Evolutionary conservation across 2,329 filamentous ascomycete species (phyloP), one percentile per base, ranked within the genome.

Genomic region (Fusarium verticillioides): DNA sequence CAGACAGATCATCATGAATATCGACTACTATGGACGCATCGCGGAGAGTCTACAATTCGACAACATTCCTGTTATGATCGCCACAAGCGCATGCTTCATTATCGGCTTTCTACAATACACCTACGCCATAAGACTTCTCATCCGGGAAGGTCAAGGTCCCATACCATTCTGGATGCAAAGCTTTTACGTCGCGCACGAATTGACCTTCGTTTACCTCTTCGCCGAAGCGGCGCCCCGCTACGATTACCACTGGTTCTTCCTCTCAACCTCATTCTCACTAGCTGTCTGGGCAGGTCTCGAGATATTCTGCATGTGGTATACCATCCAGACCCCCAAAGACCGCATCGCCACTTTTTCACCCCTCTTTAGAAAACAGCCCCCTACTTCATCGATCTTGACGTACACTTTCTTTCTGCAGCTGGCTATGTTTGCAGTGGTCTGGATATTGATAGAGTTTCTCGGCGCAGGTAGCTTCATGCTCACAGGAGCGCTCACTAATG

Each of bases 121-220:
- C 2, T 69, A 73, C 16, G 39, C 68, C 4, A 60, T 72, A 36
- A 32, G 47, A 26, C 46, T 69, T 0, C 34, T 46, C 6, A 21
- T 72, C 2, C 60, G 49, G 1, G 70, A 73, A 23, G 60, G 60
- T 1, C 60, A 43, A 16, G 64, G 64, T 2, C 69, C 64, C 1
- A 72, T 73, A 10, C 60, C 70, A 1, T 56, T 66, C 19, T 68
- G 65, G 53, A 68, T 68, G 62, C 42, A 68, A 16, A 28, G 36
- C 0, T 44, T 67, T 18, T 66, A 68, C 36, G 53, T 66, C 7
- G 65, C 53, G 1, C 62, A 68, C 23, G 61, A 67, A 7, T 54
- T 43, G 6, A 40, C 39, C 4, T 53, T 44, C 10, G 34, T 34
- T 4, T 60, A 54, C 6, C 32, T 49, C 23, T 44, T 66, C 10